Base-by-base conservation (phyloP, 768 basidiomycete species). In the Pulveroboletus sp. region DNA sequence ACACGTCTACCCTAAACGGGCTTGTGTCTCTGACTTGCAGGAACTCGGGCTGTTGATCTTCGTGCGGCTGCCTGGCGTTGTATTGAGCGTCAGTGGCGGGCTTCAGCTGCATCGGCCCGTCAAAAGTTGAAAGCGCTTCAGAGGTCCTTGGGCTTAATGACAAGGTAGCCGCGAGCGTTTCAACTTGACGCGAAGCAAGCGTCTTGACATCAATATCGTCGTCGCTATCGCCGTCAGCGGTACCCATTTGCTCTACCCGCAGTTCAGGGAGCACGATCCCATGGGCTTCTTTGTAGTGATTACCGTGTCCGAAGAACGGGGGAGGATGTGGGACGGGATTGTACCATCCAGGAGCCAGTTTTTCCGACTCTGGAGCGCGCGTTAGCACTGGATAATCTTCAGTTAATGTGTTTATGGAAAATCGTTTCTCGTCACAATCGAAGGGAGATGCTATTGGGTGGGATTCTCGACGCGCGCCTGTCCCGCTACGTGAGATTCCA, bases 1-100 rank as follows among this genome's bases (percentile, higher is more conserved):
- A 55, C 39, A 78, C 71, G 26, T 77, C 73, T 32, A 79, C 62
- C 30, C 62, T 66, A 60, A 79, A 79, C 4, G 79, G 77, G 61
- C 75, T 78, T n/a, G 68, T 67, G 43, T 64, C 58, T 20, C 70
- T 69, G 30, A 76, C 68, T 45, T 60, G 60, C 34, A 76, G 67
- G 40, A 70, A 64, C 41, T 58, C 49, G 26, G 54, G 47, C 54
- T 44, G 27, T 42, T 47, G 46, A 34, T 19, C 45, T 20, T 38
- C 26, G 7, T 34, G 43, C 9, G 57, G 40, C 31, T 34, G 45
- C n/a, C 41, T 16, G 41, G 50, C 11, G 20, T 31, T 23, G 43
- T 56, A 43, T 11, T 43, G 59, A 12, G 47, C 50, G 10, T 44
- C 43, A 31, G 30, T 30, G n/a, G 29, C 46, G 29, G 19, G 26